A percentile compares a stretch with the other conserved stretches of the same genome.
Evolutionary conservation across 176 grass and related monocot species (phyloP).

Genomic region (Paspalum vaginatum): DNA sequence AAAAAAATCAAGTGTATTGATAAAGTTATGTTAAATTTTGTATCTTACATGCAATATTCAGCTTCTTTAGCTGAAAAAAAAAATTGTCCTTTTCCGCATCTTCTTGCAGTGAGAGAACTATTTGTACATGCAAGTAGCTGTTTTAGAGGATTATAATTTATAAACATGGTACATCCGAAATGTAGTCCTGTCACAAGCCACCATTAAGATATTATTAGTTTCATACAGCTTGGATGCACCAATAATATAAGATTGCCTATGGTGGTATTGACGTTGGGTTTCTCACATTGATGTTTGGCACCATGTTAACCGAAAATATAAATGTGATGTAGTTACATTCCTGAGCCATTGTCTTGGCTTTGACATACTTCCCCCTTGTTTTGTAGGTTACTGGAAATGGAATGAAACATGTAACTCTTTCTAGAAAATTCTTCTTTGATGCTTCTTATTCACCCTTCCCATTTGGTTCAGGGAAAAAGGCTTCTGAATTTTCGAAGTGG

Average conservation of each 20-base stretch:
- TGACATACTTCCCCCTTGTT: conserved; percentile 31
- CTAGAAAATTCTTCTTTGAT: conserved; percentile 69
- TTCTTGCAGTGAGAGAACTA: not conserved
- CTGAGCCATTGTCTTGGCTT: not conserved
- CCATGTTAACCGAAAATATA: not conserved
- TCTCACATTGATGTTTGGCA: not conserved
- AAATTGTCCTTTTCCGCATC: not conserved
- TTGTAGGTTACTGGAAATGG: conserved; percentile 76
- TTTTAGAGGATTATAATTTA: not conserved
- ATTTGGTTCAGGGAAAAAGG: conserved; percentile 74
- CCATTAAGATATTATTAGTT: not conserved
- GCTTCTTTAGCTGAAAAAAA: not conserved
- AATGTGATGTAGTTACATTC: not conserved
- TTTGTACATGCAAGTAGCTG: not conserved
- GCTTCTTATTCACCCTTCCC: conserved; percentile 82
- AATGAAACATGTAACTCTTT: conserved; percentile 71
- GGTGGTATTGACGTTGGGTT: not conserved
- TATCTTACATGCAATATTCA: not conserved
- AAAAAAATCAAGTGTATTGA: conserved; percentile 10
- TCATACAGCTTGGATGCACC: conserved; percentile 15
- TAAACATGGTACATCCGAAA: not conserved
- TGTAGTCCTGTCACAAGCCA: not conserved
- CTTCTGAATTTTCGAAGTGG: conserved; percentile 63
- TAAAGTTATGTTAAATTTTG: conserved; percentile 2
- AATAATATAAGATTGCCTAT: not conserved